These are phyloP conservation scores for Cyberlindnera xylosilytica DNA, from an alignment of 805 yeast species.

Conservation along the genomic window DNA sequence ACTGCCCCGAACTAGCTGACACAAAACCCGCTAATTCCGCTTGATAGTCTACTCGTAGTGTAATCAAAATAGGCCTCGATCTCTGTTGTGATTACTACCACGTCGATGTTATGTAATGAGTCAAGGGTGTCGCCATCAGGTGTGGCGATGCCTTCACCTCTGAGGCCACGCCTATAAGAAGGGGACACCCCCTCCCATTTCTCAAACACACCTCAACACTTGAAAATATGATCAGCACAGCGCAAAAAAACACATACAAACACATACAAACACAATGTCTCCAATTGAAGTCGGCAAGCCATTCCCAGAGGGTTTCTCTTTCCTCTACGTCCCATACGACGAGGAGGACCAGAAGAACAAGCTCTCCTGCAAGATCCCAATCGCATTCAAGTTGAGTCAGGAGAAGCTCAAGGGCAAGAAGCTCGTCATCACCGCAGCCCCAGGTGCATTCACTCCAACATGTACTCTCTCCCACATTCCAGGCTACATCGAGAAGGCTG, in stretches of 20 bases:
- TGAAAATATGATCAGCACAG: no score
- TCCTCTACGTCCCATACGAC: constrained; percentile 28
- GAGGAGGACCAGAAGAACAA: constrained; percentile 26
- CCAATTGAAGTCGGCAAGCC: constrained; percentile 22
- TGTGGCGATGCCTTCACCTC: no score
- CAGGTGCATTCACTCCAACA: constrained; percentile 87
- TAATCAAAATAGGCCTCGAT: no score
- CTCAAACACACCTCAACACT: no score
- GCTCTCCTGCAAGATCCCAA: constrained; percentile 27
- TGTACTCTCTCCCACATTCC: constrained; percentile 74
- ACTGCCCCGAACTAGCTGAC: no score
- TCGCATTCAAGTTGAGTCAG: constrained; percentile 22
- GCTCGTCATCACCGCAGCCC: constrained; percentile 70
- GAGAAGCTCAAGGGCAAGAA: constrained; percentile 28
- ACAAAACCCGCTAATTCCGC: no score
- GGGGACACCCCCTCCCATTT: no score
- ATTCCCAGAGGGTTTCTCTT: constrained; percentile 29
- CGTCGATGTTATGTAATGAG: no score
- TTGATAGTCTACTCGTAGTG: no score
- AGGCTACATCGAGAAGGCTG: constrained; percentile 50
- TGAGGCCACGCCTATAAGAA: no score
- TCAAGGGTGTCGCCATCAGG: no score
- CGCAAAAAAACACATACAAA: not conserved
- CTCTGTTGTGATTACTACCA: no score
- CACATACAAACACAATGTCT: constrained; percentile 1